Base-by-base conservation (phyloP, 148 eudicot species). In the Chenopodium suecicum region DNA sequence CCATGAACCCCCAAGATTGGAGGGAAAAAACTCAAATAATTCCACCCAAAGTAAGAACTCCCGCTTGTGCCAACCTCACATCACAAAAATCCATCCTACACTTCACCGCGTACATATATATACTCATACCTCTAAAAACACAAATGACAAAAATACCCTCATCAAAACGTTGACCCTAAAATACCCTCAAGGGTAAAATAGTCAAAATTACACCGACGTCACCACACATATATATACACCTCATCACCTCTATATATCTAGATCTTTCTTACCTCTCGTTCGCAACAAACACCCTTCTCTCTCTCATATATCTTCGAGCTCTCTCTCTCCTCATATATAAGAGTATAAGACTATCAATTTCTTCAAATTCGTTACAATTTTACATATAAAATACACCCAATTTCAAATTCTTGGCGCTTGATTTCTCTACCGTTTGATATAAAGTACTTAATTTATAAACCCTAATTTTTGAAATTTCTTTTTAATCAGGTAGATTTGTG, bases 391-490 rank as follows among this genome's bases (percentile, higher is more conserved):
- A 76, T 7, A 23, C 44, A 9, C n/a, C 3, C 46, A n/a, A n/a
- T 78, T 82, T 78, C 65, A 48, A 78, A 72, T 31, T 72, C 34
- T 78, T 64, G 65, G 85, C 85, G 81, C 85, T 78, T 48, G 11
- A 31, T 78, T 63, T 65, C 47, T 16, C 50, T 44, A 32, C 37
- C 48, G 54, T 50, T 11, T 12, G 14, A 31, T 20, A 44, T 31
- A 23, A 50, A 74, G 25, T 6, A 20, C 70, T 11, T n/a, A 44
- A 44, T 20, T 22, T 73, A 12, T 32, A 66, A 74, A 81, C 79
- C 79, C 79, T 75, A 50, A 22, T 37, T 69, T 76, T 68, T 56
- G 62, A 7, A 62, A 29, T 65, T 6, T 16, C 16, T 17, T 37
- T 37, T 54, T 41, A 22, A 9, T 17, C 32, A 0, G 41, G 65